Evolutionary conservation across 352 stramenopile species (phyloP).

Genomic region (Pythium periplocum): DNA sequence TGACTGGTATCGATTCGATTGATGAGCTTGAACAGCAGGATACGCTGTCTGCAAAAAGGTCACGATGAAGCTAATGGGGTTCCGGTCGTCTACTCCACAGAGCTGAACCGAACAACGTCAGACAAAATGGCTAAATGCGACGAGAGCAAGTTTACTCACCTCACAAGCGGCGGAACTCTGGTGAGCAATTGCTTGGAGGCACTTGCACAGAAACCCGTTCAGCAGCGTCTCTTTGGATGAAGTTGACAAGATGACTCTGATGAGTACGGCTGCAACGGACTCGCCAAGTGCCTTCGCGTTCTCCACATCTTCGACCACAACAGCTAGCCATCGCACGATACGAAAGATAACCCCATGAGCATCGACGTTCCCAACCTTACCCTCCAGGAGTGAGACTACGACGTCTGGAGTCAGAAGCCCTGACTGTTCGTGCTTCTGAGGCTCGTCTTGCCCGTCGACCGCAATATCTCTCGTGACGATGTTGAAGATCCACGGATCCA

Average conservation of each 20-base stretch:
- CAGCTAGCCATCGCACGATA: conserved; percentile 43
- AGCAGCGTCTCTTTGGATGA: conserved; percentile 20
- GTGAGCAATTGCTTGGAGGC: conserved; percentile 27
- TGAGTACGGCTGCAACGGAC: conserved; percentile 17
- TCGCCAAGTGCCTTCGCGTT: conserved; percentile 45
- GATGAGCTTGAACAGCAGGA: too few species aligned
- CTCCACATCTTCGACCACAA: conserved; percentile 27
- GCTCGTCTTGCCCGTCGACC: neutral
- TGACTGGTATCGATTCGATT: too few species aligned
- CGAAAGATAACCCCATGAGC: conserved; percentile 25
- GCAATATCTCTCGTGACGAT: too few species aligned
- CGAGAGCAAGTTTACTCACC: conserved; percentile 13
- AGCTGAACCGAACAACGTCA: neutral
- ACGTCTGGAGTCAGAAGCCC: conserved; percentile 30
- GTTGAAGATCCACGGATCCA: conserved; percentile 25
- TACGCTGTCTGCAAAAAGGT: conserved; percentile 24
- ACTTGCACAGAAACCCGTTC: conserved; percentile 42
- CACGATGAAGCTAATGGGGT: conserved; percentile 25
- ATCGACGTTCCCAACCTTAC: conserved; percentile 1
- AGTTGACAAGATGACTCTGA: conserved; percentile 32
- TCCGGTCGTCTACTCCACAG: conserved; percentile 11
- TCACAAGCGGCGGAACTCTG: conserved; percentile 34
- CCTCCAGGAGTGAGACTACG: conserved; percentile 32
- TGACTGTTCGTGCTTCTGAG: conserved; percentile 10
- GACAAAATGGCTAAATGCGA: neutral